A percentile compares a stretch with the other conserved stretches of the same genome.
phyloP scores from a whole-genome alignment of 768 basidiomycete species.

The Hirschioporus abietinus region DNA sequence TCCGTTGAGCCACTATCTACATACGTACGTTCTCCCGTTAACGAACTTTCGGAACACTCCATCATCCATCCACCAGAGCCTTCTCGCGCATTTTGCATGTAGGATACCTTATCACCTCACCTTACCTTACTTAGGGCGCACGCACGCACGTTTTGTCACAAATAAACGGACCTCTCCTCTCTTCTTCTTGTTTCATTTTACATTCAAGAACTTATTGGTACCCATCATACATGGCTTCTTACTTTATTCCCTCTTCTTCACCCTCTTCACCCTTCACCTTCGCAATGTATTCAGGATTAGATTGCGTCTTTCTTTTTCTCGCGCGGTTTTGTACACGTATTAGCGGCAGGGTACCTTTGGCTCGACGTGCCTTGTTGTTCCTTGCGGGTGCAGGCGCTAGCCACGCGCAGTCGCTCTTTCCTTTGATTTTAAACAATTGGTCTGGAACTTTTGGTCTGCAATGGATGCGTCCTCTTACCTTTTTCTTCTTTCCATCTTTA shows the following conservation, averaged over 20 bases:
- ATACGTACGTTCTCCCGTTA: background rate
- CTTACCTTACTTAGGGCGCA: background rate
- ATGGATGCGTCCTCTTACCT: background rate
- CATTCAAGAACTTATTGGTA: background rate
- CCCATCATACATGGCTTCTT: background rate
- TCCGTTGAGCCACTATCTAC: background rate
- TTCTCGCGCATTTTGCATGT: background rate
- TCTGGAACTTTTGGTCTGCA: background rate
- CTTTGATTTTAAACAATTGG: background rate
- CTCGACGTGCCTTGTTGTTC: background rate
- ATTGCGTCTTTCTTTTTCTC: background rate
- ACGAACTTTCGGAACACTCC: background rate
- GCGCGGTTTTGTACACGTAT: background rate
- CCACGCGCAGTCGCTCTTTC: background rate
- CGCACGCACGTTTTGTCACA: background rate
- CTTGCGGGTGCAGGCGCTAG: background rate
- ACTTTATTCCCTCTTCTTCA: background rate
- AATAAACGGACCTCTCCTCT: background rate
- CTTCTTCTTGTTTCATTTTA: background rate
- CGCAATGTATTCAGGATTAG: background rate
- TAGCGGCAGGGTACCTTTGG: background rate
- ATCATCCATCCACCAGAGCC: background rate
- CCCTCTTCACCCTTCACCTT: background rate
- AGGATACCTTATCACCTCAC: background rate
- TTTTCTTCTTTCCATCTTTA: background rate